Percentiles rank a stretch among this genome's conserved stretches.
Evolutionary conservation across 192 early-diverging fungal genomes (phyloP).

Genomic region (Podila horticola): DNA sequence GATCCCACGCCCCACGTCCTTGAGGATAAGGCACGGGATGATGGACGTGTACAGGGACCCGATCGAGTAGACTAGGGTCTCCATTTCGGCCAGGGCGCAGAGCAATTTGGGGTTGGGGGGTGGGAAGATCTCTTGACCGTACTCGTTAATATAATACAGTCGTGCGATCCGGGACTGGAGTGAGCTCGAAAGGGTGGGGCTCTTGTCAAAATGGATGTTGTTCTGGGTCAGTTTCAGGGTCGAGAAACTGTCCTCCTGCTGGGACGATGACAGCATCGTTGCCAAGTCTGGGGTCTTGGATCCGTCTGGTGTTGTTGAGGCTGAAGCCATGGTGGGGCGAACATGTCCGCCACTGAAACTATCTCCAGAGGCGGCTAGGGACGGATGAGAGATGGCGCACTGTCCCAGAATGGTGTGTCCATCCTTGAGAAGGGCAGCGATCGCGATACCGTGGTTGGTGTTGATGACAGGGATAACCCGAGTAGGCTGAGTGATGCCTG

Average conservation of each 20-base stretch:
- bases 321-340: slow-evolving; percentile 9
- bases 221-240: slow-evolving; percentile 37
- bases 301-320: slow-evolving; percentile 47
- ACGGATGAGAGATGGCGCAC: slow-evolving; percentile 83
- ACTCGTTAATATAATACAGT: slow-evolving; percentile 78
- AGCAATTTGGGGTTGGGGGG: slow-evolving; percentile 69
- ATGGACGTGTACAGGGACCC: slow-evolving; percentile 82
- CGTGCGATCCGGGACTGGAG: slow-evolving; percentile 62
- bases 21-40: slow-evolving; percentile 75
- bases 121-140: slow-evolving; percentile 76
- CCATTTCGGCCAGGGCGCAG: slow-evolving; percentile 57
- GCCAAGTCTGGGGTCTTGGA: slow-evolving; percentile 31
- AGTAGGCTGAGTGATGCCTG: slow-evolving; percentile 70
- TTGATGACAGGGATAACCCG: slow-evolving; percentile 75
- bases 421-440: slow-evolving; percentile 75
- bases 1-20: slow-evolving; percentile 71
- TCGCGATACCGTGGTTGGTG: slow-evolving; percentile 70
- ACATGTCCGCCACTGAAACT: slow-evolving; percentile 21
- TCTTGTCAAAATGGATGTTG: slow-evolving; percentile 52
- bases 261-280: slow-evolving; percentile 23
- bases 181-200: slow-evolving; percentile 7
- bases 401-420: slow-evolving; percentile 73
- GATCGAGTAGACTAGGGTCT: slow-evolving; percentile 73
- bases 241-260: slow-evolving; percentile 44
- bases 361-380: slow-evolving; percentile 47